Conservation (phyloP, 768 basidiomycete genomes). For the Nidula microcarpa region DNA sequence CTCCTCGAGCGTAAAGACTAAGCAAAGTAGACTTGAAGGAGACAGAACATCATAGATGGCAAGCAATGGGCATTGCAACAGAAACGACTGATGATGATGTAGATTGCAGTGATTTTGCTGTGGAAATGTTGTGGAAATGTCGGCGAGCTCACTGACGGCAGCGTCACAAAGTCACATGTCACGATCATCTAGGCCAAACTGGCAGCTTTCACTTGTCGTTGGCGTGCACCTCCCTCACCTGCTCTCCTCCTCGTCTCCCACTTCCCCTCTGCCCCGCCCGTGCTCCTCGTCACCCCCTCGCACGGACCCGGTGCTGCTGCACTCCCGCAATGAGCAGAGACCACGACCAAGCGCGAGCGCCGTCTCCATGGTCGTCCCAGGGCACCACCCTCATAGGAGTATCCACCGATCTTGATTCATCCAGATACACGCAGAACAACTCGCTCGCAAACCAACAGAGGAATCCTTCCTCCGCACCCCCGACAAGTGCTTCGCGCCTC, state of each 20-base stretch:
- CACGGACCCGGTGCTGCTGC: constrained; percentile 2
- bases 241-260: constrained; percentile 1
- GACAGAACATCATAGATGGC: no score
- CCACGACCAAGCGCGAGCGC: constrained; percentile 27
- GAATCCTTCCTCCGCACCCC: constrained; percentile 30
- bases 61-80: no score
- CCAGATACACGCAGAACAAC: constrained; percentile 13
- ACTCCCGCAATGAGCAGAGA: constrained; percentile 29
- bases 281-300: constrained; percentile 1
- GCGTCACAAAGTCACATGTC: not conserved
- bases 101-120: no score
- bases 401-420: constrained; percentile 19
- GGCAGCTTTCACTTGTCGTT: not conserved
- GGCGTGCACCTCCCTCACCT: not conserved
- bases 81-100: no score
- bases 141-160: no score
- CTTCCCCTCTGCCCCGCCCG: not conserved
- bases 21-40: no score
- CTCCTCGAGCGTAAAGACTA: no score
- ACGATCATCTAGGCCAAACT: not conserved
- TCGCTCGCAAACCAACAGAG: constrained; percentile 9
- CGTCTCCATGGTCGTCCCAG: constrained; percentile 27
- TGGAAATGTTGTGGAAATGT: no score
- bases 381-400: constrained; percentile 14
- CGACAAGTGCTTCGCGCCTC: constrained; percentile 29